Conservation (phyloP, 805 yeast species). For the Peterozyma toletana region DNA sequence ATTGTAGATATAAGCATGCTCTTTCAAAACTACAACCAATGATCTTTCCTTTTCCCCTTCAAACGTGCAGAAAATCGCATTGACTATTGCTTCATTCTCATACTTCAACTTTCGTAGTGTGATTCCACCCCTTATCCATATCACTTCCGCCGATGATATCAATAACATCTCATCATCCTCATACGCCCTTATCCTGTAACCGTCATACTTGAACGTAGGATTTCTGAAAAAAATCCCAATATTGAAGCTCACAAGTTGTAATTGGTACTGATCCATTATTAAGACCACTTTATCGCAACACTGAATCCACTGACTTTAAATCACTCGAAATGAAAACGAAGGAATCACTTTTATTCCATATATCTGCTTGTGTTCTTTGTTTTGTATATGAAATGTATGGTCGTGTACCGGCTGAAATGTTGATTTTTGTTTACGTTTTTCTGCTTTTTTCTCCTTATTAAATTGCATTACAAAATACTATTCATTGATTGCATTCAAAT, state of each 20-base stretch:
- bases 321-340: too few relatives aligned
- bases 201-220: background rate
- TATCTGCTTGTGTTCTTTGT: too few relatives aligned
- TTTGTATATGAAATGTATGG: too few relatives aligned
- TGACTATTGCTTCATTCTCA: constrained; percentile 38
- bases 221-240: background rate
- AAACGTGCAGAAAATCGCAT: constrained; percentile 59
- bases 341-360: too few relatives aligned
- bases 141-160: constrained; percentile 29
- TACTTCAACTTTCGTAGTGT: constrained; percentile 41
- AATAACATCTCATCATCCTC: constrained; percentile 27
- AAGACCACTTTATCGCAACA: too few relatives aligned
- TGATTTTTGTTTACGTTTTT: background rate
- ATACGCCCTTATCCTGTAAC: constrained; percentile 15
- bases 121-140: constrained; percentile 43
- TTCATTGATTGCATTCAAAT: too few relatives aligned
- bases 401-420: too few relatives aligned
- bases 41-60: constrained; percentile 22
- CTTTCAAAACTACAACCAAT: constrained; percentile 54
- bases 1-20: constrained; percentile 57
- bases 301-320: background rate
- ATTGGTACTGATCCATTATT: too few relatives aligned
- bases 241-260: background rate
- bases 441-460: background rate
- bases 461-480: too few relatives aligned